A percentile compares a stretch with the other conserved stretches of the same genome.
phyloP scores from a whole-genome alignment of 148 eudicot genomes.

The Chenopodium album region DNA sequence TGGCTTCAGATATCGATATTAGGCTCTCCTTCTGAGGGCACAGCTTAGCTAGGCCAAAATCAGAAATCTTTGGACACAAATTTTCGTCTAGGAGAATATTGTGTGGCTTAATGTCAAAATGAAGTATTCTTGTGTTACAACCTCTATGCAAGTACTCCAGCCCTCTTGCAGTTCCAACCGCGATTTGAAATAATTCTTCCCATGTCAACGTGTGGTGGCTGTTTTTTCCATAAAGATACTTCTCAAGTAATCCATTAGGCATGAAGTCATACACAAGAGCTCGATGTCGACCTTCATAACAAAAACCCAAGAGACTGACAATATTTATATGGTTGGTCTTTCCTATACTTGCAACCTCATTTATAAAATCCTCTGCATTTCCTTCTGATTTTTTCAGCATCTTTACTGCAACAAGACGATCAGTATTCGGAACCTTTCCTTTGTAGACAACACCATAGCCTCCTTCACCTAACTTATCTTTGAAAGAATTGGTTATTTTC shows the following conservation, averaged over 20 bases:
- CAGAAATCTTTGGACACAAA: constrained; percentile 40
- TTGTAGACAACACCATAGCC: constrained; percentile 80
- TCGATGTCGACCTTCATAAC: constrained; percentile 51
- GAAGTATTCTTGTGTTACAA: constrained; percentile 40
- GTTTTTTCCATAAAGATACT: constrained; percentile 15
- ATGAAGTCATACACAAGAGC: constrained; percentile 76
- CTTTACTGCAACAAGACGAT: constrained; percentile 71
- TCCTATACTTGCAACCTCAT: constrained; percentile 58
- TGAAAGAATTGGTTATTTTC: constrained; percentile 63
- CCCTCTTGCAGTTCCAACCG: constrained; percentile 42
- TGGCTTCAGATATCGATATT: constrained; percentile 30
- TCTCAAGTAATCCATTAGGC: constrained; percentile 56
- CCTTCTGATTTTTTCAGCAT: constrained; percentile 33
- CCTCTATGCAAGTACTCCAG: constrained; percentile 48
- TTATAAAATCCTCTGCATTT: constrained; percentile 39
- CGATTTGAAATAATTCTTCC: constrained; percentile 28
- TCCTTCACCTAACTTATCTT: constrained; percentile 73
- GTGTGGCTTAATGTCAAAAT: constrained; percentile 49
- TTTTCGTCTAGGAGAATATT: constrained; percentile 40
- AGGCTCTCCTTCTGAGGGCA: constrained; percentile 30
- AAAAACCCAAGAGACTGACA: constrained; percentile 59
- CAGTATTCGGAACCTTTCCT: constrained; percentile 51
- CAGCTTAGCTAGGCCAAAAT: constrained; percentile 43
- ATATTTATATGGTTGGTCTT: constrained; percentile 68
- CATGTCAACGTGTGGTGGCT: constrained; percentile 6